These are phyloP conservation scores for Colletotrichum nymphaeae DNA, from an alignment of 2,329 filamentous ascomycete species.

Conservation along the genomic window DNA sequence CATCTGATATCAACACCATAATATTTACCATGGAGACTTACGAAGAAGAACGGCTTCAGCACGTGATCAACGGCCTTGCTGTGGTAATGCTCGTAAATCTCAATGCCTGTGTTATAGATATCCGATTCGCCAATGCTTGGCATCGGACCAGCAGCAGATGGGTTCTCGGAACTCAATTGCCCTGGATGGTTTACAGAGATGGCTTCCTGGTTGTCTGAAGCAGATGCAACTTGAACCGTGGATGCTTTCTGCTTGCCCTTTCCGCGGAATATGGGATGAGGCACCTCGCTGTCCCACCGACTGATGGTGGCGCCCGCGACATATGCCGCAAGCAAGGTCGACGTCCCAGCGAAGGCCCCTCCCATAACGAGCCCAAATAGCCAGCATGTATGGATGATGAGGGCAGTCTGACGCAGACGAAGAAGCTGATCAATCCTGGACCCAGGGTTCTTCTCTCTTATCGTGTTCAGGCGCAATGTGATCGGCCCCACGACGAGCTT, in stretches of 20 bases:
- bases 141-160: neutral
- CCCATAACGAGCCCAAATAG: conserved; percentile 61
- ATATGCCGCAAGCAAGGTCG: conserved; percentile 72
- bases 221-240: neutral
- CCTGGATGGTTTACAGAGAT: neutral
- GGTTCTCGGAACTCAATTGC: neutral
- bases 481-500: conserved; percentile 55
- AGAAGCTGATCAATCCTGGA: conserved; percentile 42
- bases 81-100: conserved; percentile 55
- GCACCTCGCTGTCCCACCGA: conserved; percentile 65
- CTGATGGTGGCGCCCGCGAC: conserved; percentile 68
- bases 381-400: conserved; percentile 59
- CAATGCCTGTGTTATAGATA: conserved; percentile 13
- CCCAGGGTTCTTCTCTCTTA: conserved; percentile 40
- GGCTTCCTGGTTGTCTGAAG: neutral
- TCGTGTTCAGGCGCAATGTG: conserved; percentile 47
- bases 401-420: conserved; percentile 46
- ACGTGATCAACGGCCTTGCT: conserved; percentile 56
- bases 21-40: conserved; percentile 45
- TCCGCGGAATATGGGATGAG: conserved; percentile 34
- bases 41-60: conserved; percentile 80
- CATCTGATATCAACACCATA: neutral
- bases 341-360: conserved; percentile 71
- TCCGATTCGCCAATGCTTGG: neutral
- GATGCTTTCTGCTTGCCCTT: neutral